phyloP scores from a whole-genome alignment of 2,329 filamentous ascomycete genomes.

The Pseudocercospora ulei region DNA sequence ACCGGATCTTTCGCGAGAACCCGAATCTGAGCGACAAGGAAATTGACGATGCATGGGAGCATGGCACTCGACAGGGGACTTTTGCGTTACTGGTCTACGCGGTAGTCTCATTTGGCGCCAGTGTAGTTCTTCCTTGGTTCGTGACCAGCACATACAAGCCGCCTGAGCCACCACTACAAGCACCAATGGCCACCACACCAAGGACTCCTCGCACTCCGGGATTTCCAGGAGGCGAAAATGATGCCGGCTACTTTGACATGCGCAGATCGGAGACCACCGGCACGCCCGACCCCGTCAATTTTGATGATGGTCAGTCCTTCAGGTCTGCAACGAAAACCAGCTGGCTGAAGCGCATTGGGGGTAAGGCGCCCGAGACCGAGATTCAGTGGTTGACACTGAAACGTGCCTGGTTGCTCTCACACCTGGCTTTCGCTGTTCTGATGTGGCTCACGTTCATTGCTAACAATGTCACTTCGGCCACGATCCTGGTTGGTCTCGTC shows the following conservation, averaged over 20 bases:
- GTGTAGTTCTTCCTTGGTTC: constrained; percentile 74
- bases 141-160: constrained; percentile 66
- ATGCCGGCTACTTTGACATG: constrained; percentile 11
- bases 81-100: constrained; percentile 85
- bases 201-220: constrained; percentile 13
- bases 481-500: constrained; percentile 65
- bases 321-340: neutral
- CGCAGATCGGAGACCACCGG: constrained; percentile 5
- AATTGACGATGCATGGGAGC: constrained; percentile 70
- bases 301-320: neutral
- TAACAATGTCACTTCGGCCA: constrained; percentile 59
- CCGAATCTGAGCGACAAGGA: constrained; percentile 67
- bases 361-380: constrained; percentile 41
- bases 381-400: constrained; percentile 80
- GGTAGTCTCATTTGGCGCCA: constrained; percentile 69
- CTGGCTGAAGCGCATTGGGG: constrained; percentile 7
- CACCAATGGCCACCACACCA: constrained; percentile 37
- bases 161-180: constrained; percentile 34
- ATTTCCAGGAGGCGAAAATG: constrained; percentile 2
- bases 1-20: constrained; percentile 67
- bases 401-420: constrained; percentile 74
- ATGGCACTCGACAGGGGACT: constrained; percentile 75
- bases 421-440: constrained; percentile 69
- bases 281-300: constrained; percentile 10
- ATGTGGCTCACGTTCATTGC: constrained; percentile 81